Conservation (phyloP, 192 early-diverging fungal species). For the Linnemannia exigua region DNA sequence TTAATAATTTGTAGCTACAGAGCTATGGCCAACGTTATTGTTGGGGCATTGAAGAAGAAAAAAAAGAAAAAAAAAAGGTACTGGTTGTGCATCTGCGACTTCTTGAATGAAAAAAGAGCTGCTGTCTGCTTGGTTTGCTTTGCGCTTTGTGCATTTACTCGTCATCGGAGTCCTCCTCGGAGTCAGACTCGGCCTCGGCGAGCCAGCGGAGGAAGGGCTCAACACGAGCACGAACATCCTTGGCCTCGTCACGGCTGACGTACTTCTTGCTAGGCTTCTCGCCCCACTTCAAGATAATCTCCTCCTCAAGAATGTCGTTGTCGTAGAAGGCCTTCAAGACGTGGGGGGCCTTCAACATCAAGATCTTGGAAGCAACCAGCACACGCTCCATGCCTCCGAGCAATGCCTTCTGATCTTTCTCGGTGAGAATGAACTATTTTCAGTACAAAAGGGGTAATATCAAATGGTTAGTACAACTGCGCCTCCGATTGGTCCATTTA, state of each 20-base stretch:
- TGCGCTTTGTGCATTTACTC: conserved; percentile 23
- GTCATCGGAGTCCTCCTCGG: conserved; percentile 69
- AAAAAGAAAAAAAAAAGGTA: conserved; percentile 4
- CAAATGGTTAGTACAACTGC: neutral
- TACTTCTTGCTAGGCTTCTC: conserved; percentile 83
- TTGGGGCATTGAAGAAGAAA: neutral
- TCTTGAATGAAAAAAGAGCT: neutral
- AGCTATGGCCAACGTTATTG: neutral
- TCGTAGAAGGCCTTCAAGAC: conserved; percentile 94
- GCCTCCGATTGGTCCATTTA: neutral
- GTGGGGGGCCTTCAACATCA: conserved; percentile 76
- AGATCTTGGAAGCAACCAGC: conserved; percentile 63
- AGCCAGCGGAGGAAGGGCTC: conserved; percentile 95
- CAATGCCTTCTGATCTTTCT: conserved; percentile 90
- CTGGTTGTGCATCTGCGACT: neutral
- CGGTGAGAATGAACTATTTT: conserved; percentile 76
- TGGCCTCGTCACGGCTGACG: conserved; percentile 84
- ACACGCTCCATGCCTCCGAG: conserved; percentile 94
- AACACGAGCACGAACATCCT: conserved; percentile 87
- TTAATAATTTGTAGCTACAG: neutral
- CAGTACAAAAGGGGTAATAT: neutral
- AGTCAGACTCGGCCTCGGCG: conserved; percentile 85
- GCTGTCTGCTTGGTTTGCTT: neutral
- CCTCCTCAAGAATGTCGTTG: conserved; percentile 93
- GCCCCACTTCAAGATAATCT: conserved; percentile 90